These are phyloP conservation scores for Gigaspora rosea DNA, from an alignment of 192 early-diverging fungal genomes.

Conservation along the genomic window DNA sequence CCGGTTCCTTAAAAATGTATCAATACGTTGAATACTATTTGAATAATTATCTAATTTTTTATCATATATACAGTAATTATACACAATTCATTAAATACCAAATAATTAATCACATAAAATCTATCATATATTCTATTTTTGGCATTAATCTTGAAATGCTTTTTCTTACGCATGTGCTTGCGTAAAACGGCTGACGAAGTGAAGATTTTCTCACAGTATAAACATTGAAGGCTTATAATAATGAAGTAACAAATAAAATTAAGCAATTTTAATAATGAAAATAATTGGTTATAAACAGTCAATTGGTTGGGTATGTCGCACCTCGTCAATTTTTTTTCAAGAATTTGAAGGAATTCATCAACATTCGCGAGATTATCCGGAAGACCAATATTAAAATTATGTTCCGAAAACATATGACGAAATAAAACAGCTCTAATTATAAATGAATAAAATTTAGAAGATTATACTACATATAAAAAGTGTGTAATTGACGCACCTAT, in stretches of 20 bases:
- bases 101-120: slow-evolving; percentile 93
- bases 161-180: slow-evolving; percentile 98
- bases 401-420: slow-evolving; percentile 87
- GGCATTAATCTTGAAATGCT: slow-evolving; percentile 93
- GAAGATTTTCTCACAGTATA: slow-evolving; percentile 95
- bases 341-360: slow-evolving; percentile 74
- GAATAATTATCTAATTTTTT: background rate
- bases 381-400: slow-evolving; percentile 92
- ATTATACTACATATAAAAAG: background rate
- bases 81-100: slow-evolving; percentile 30
- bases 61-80: background rate
- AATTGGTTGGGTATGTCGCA: slow-evolving; percentile 23
- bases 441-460: slow-evolving; percentile 10
- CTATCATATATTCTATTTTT: slow-evolving; percentile 89
- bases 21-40: background rate
- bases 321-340: slow-evolving; percentile 71
- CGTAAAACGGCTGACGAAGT: slow-evolving; percentile 83
- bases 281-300: background rate
- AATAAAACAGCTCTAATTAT: slow-evolving; percentile 64
- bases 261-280: background rate
- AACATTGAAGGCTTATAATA: slow-evolving; percentile 65
- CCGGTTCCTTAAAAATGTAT: slow-evolving; percentile 56
- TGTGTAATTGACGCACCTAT: slow-evolving; percentile 42
- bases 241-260: background rate
- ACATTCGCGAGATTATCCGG: slow-evolving; percentile 89